A percentile compares a stretch with the other conserved stretches of the same genome.
phyloP scores from a whole-genome alignment of 2,329 filamentous ascomycete species.

The Botrytis tulipae region DNA sequence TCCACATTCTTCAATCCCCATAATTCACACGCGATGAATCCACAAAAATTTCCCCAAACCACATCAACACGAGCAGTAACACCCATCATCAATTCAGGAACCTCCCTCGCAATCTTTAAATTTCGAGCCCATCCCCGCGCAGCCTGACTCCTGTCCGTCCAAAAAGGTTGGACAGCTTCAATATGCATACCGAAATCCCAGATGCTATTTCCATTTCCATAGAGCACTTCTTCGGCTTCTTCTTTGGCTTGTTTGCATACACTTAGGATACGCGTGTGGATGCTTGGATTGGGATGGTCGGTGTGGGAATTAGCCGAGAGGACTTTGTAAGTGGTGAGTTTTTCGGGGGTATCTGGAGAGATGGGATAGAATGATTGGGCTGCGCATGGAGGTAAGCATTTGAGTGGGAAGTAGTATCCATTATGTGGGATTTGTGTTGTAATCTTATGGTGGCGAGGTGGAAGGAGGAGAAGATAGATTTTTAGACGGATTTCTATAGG shows the following conservation, averaged over 20 bases:
- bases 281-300: constrained; percentile 22
- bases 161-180: constrained; percentile 30
- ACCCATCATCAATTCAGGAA: constrained; percentile 10
- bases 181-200: constrained; percentile 34
- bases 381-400: constrained; percentile 22
- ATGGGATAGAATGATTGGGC: constrained; percentile 31
- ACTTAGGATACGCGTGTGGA: constrained; percentile 27
- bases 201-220: constrained; percentile 24
- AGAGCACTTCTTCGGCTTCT: constrained; percentile 33
- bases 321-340: constrained; percentile 34
- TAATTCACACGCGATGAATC: neutral
- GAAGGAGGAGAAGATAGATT: constrained; percentile 34
- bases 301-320: constrained; percentile 29
- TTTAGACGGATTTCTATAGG: constrained; percentile 36
- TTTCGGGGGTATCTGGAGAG: constrained; percentile 15
- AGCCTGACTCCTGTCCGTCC: constrained; percentile 25
- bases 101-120: constrained; percentile 31
- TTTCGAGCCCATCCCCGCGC: constrained; percentile 27
- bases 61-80: constrained; percentile 15
- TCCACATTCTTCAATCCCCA: constrained; percentile 28
- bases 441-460: constrained; percentile 33
- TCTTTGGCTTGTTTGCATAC: constrained; percentile 26
- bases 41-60: constrained; percentile 29
- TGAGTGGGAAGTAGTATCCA: constrained; percentile 33
- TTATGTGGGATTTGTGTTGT: constrained; percentile 33